Conservation (phyloP, 257 asterid species). For the Fraxinus pennsylvanica region DNA sequence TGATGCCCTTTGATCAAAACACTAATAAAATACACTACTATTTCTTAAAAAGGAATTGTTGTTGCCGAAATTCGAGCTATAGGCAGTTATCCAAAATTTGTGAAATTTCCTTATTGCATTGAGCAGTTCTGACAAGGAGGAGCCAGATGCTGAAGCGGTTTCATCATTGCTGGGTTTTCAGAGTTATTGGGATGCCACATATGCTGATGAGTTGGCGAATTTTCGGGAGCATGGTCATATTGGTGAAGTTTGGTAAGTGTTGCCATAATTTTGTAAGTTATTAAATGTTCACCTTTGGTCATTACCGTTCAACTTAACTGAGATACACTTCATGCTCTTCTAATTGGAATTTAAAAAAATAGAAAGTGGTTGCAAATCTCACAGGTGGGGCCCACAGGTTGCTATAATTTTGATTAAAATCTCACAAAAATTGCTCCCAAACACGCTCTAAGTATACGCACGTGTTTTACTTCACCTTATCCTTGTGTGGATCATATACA, state of each 20-base stretch:
- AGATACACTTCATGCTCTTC: neutral
- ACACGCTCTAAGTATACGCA: no score
- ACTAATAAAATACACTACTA: neutral
- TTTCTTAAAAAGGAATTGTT: neutral
- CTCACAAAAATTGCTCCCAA: no score
- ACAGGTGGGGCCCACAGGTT: no score
- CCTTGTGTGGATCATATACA: neutral
- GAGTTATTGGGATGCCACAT: constrained; percentile 94
- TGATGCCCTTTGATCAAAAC: neutral
- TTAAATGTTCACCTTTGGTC: constrained; percentile 9
- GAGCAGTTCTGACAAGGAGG: constrained; percentile 92
- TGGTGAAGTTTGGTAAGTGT: constrained; percentile 90
- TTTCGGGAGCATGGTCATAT: constrained; percentile 93
- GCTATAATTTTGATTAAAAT: no score
- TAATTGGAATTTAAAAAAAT: neutral
- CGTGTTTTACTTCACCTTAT: neutral
- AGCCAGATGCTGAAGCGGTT: constrained; percentile 72
- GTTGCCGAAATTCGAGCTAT: neutral
- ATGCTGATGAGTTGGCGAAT: constrained; percentile 84
- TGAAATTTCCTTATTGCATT: constrained; percentile 12
- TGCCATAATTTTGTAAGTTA: constrained; percentile 3
- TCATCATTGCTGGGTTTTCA: constrained; percentile 91
- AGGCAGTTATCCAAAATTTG: constrained; percentile 1
- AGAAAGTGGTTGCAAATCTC: neutral
- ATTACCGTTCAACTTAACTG: constrained; percentile 5